These are phyloP conservation scores for Heracleum sosnowskyi DNA, from an alignment of 129 eudicot species.

Conservation along the genomic window DNA sequence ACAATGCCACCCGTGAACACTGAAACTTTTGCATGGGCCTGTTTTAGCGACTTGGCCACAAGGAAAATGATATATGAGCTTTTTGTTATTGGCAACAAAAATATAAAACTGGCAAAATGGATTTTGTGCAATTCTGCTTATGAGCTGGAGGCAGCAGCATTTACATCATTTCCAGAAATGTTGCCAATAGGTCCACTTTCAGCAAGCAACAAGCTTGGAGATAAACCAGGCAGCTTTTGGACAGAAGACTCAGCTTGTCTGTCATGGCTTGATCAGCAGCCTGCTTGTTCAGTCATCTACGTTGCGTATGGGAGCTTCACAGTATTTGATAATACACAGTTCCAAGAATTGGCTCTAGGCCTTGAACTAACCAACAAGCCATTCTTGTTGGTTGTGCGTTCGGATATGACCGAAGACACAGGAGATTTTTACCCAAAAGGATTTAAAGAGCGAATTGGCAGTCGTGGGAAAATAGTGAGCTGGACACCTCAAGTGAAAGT, in stretches of 20 bases:
- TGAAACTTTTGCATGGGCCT: constrained; percentile 26
- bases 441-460: constrained; percentile 26
- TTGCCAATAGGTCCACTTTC: constrained; percentile 47
- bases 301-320: constrained; percentile 31
- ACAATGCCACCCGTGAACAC: constrained; percentile 37
- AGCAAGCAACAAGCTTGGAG: constrained; percentile 27
- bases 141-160: constrained; percentile 35
- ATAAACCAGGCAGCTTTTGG: constrained; percentile 37
- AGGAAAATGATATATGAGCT: constrained; percentile 14
- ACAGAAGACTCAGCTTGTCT: constrained; percentile 46
- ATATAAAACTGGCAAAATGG: constrained; percentile 22
- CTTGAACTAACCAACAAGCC: constrained; percentile 26
- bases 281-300: constrained; percentile 20
- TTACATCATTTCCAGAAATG: constrained; percentile 21
- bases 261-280: constrained; percentile 22
- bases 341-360: constrained; percentile 27
- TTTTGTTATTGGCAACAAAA: not conserved
- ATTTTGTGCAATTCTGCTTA: constrained; percentile 41
- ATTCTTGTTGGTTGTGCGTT: constrained; percentile 35
- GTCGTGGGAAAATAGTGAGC: constrained; percentile 34
- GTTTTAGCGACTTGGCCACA: constrained; percentile 12
- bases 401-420: constrained; percentile 7
- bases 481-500: constrained; percentile 67
- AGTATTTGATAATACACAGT: constrained; percentile 12
- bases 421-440: constrained; percentile 29